phyloP scores from a whole-genome alignment of 1,284 basidiomycete species.

The Moniliophthora roreri region DNA sequence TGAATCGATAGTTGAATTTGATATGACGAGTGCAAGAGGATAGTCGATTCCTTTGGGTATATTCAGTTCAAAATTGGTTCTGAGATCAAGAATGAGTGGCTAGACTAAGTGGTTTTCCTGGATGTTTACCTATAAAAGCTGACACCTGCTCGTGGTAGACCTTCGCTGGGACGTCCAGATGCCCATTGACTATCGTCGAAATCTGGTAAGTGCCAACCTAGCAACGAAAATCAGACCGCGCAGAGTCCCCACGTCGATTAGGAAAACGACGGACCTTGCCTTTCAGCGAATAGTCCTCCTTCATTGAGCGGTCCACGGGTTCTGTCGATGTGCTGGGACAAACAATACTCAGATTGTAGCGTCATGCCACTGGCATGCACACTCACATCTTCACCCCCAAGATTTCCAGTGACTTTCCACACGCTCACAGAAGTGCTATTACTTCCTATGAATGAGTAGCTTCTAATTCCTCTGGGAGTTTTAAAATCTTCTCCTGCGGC shows the following conservation, averaged over 20 bases:
- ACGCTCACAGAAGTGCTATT: constrained; percentile 31
- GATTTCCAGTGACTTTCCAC: constrained; percentile 50
- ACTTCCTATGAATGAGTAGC: constrained; percentile 42
- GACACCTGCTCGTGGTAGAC: constrained; percentile 40
- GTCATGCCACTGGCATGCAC: too few species aligned
- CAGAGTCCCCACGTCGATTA: too few species aligned
- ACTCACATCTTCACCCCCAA: constrained; percentile 45
- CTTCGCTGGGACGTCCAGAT: constrained; percentile 35
- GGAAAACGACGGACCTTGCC: constrained; percentile 31
- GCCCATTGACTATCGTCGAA: constrained; percentile 47
- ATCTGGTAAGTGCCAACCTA: constrained; percentile 50
- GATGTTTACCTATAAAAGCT: constrained; percentile 39
- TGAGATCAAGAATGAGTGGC: constrained; percentile 15
- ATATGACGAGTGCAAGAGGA: constrained; percentile 40
- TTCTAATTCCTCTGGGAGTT: constrained; percentile 42
- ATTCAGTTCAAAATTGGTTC: constrained; percentile 43
- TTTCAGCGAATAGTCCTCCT: constrained; percentile 47
- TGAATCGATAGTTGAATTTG: constrained; percentile 37
- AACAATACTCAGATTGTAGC: background rate
- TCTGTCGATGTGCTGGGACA: constrained; percentile 34
- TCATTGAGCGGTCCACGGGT: constrained; percentile 48
- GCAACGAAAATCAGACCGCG: background rate
- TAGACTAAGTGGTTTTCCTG: background rate
- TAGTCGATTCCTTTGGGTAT: constrained; percentile 47
- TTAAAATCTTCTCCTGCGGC: constrained; percentile 44